Conservation (phyloP, 2,329 filamentous ascomycete species). For the Nemania sp. region DNA sequence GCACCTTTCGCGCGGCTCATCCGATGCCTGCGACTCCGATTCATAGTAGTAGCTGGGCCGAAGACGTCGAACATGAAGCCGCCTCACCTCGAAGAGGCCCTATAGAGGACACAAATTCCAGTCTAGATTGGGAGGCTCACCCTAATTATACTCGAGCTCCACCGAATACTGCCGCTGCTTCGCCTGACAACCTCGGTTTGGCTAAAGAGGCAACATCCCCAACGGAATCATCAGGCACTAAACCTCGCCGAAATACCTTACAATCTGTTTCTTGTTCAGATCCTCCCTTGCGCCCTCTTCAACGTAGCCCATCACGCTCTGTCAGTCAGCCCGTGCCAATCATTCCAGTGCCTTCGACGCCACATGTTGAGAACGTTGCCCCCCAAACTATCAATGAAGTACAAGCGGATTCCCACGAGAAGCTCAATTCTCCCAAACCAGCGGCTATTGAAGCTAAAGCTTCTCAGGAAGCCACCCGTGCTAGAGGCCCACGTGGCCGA, state of each 20-base stretch:
- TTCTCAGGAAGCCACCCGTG: constrained; percentile 24
- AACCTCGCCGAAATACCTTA: constrained; percentile 37
- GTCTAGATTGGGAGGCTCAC: constrained; percentile 21
- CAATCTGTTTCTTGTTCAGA: constrained; percentile 38
- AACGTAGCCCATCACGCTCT: constrained; percentile 35
- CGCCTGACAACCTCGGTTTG: constrained; percentile 22
- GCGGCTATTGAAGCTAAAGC: constrained; percentile 12
- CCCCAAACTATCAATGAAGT: not conserved
- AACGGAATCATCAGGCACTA: constrained; percentile 22
- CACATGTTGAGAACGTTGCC: not conserved
- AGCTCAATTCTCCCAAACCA: constrained; percentile 7
- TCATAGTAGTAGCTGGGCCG: constrained; percentile 38
- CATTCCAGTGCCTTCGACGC: constrained; percentile 13
- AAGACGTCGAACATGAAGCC: constrained; percentile 36
- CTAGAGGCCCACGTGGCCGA: constrained; percentile 34
- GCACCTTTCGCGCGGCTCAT: constrained; percentile 37
- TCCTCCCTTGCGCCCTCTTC: constrained; percentile 25
- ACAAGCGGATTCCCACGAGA: constrained; percentile 3
- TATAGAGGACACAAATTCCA: constrained; percentile 24
- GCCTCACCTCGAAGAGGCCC: constrained; percentile 13
- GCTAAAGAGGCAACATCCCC: constrained; percentile 10
- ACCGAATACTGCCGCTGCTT: constrained; percentile 26
- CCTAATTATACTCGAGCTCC: constrained; percentile 20
- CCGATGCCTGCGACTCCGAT: constrained; percentile 25
- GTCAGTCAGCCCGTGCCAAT: constrained; percentile 35